These are phyloP conservation scores for Gastrodia elata DNA, from an alignment of 106 monocot genomes.

Conservation along the genomic window DNA sequence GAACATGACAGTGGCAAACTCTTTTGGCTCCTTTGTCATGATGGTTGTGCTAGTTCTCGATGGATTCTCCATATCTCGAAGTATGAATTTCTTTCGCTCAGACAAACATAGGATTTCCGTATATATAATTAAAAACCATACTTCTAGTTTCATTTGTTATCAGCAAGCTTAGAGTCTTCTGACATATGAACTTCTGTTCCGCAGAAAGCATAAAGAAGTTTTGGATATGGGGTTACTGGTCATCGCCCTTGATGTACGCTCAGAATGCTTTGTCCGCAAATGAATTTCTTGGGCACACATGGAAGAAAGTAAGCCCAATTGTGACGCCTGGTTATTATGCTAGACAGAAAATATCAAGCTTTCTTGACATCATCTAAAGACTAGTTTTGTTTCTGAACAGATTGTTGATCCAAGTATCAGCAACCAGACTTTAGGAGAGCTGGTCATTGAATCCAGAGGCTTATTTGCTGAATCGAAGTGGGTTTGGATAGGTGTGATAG, in stretches of 20 bases:
- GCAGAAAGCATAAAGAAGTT: conserved; percentile 39
- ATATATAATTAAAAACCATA: not conserved
- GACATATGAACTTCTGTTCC: not conserved
- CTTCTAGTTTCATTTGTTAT: not conserved
- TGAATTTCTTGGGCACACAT: conserved; percentile 37
- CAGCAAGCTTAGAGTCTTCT: not conserved
- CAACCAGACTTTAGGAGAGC: conserved; percentile 11
- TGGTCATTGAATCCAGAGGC: conserved; percentile 8
- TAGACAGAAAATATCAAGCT: not conserved
- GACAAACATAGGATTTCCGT: not conserved
- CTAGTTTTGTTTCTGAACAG: not conserved
- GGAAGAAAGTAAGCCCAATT: conserved; percentile 29
- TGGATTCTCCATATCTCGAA: conserved; percentile 45
- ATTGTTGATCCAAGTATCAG: not conserved
- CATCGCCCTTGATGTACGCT: conserved; percentile 43
- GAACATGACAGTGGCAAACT: conserved; percentile 41
- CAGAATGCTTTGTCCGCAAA: conserved; percentile 40
- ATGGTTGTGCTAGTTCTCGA: conserved; percentile 40
- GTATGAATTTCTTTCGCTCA: conserved; percentile 20
- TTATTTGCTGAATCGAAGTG: conserved; percentile 19
- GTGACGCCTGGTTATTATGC: not conserved
- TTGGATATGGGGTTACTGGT: conserved; percentile 61
- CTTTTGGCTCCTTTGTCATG: conserved; percentile 43
- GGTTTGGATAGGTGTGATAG: conserved; percentile 30
- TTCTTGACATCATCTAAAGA: not conserved